These are phyloP conservation scores for peach (Prunus persica) DNA, from an alignment of 306 rosid genomes.

Conservation along the genomic window Prunus_persica_NCBIv2 NC_034013.1:5866501-5867000, in stretches of 20 bases:
- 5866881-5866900: constrained; percentile 30
- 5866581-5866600: constrained; percentile 12
- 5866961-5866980: constrained; percentile 42
- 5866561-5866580: background rate
- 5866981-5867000: constrained; percentile 46
- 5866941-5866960: constrained; percentile 39
- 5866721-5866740: constrained; percentile 1
- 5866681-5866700: background rate
- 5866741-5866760: background rate
- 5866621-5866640: background rate
- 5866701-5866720: background rate
- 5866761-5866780: background rate
- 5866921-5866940: constrained; percentile 42
- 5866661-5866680: background rate
- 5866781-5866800: background rate
- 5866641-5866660: background rate
- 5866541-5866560: background rate
- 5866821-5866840: constrained; percentile 42
- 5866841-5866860: constrained; percentile 41
- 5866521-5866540: background rate
- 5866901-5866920: constrained; percentile 42
- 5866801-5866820: constrained; percentile 28
- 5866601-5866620: constrained; percentile 5
- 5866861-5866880: constrained; percentile 29
- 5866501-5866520: background rate